phyloP scores from a whole-genome alignment of 2,329 filamentous ascomycete genomes.

The Aureobasidium sp. region DNA sequence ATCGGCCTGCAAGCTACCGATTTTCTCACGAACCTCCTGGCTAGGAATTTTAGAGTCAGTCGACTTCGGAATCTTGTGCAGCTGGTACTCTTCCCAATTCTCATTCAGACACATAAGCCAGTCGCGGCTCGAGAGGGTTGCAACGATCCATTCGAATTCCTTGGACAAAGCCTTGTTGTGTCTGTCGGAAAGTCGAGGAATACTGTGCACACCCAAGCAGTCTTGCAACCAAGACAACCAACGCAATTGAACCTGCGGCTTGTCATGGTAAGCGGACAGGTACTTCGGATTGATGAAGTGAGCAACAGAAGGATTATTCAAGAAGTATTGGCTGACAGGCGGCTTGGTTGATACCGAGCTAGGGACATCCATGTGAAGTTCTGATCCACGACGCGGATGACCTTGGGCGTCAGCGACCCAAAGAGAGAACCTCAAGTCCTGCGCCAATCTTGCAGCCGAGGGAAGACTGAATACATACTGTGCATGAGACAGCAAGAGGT shows the following conservation, averaged over 20 bases:
- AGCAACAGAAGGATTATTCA: neutral
- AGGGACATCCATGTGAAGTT: neutral
- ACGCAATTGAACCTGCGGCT: neutral
- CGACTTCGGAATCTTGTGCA: neutral
- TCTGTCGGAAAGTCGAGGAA: neutral
- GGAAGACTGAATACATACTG: constrained; percentile 1
- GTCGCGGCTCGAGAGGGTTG: neutral
- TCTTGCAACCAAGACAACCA: constrained; percentile 7
- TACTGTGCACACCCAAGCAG: neutral
- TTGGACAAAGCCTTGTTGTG: neutral
- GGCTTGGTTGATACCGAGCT: neutral
- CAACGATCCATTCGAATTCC: constrained; percentile 4
- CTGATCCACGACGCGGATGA: neutral
- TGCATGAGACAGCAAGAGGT: neutral
- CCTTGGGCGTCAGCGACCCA: neutral
- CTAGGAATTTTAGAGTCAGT: neutral
- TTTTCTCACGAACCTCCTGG: neutral
- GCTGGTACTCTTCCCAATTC: neutral
- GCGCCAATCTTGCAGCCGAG: neutral
- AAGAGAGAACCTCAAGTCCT: neutral
- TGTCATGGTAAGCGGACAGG: neutral
- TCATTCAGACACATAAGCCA: neutral
- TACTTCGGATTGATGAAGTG: constrained; percentile 11
- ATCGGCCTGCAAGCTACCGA: neutral
- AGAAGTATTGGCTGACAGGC: neutral